Base-by-base conservation (phyloP, 2,329 filamentous ascomycete genomes). In the Juglanconis juglandina region DNA sequence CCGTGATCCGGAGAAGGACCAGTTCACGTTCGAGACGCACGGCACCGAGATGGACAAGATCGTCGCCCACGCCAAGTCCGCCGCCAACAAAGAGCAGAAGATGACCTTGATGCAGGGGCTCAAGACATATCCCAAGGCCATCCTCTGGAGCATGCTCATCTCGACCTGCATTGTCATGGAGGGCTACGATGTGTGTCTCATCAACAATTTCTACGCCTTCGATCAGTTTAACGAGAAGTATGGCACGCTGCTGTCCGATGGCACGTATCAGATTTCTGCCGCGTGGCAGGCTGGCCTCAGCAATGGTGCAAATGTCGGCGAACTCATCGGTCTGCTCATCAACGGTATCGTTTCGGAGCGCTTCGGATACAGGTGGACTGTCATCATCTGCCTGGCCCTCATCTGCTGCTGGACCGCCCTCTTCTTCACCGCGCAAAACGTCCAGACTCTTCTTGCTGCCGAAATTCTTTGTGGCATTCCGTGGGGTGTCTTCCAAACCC, bases 151-250 rank as follows among this genome's bases (percentile, higher is more conserved):
- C 67, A 69, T 96, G 54, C 78, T 96, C 61, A 93, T 96, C 73
- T 94, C 89, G n/a, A 94, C 91, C 0, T 93, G 90, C 71, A 95
- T 96, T 69, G 86, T 85, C 68, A 96, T 96, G 92, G 92, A 96
- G 74, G 92, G 91, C 39, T 96, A 93, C 76, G 91, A 96, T 70
- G 81, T 95, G 61, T 87, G 85, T 68, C 78, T 96, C 56, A 85
- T 95, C 68, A 91, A 88, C 77, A 93, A 93, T 74, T 92, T 95
- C 70, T 93, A 64, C 59, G 37, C 49, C 55, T 59, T 62, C 44
- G 57, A 67, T 54, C 66, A 66, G 44, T 73, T 73, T 60, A 66
- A 67, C 51, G 57, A 61, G 30, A 70, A 68, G 54, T 69, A 69
- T 57, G 68, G 68, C 56, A 61, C 65, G 32, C 66, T 65, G 59